Evolutionary conservation across 305 asterid genomes (phyloP), one percentile per base, ranked within the genome.

Genomic region (Fraxinus greggii): DNA sequence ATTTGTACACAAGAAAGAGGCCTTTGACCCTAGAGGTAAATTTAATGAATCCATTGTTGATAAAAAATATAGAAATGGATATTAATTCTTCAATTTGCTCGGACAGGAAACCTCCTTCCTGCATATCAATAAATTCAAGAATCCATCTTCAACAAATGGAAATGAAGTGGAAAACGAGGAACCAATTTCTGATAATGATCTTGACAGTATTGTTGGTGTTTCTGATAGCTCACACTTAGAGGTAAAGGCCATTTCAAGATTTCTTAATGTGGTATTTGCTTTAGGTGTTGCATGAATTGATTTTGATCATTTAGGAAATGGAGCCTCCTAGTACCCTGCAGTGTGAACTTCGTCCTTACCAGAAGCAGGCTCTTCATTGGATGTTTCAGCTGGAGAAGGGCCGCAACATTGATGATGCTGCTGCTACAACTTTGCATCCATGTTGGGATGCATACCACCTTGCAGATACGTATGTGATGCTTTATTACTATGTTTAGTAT

Each of bases 291-390:
- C 83, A 29, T 85, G 82, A 84, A 80, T 48, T 83, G 19, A 67
- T 54, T 77, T 56, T 75, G 73, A 42, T 83, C 7, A 48, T 87
- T 61, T 83, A 96, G 99, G 99, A 94, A 91, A 94, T 94, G 95
- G 99, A 94, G 82, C 96, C 98, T 74, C 97, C 99, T 75, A 84
- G 91, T 81, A 87, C 93, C 73, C 92, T 96, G 86, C 89, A 90
- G 80, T 96, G 99, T 73, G 93, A 90, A 70, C 94, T 96, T 84
- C 97, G 97, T 78, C 92, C 98, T 78, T 96, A 96, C 92, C 99
- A 96, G 90, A 96, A 94, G 90, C 98, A 96, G 93, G 98, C 99
- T 80, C 97, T 96, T 85, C 86, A 87, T 86, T 96, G 98, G 98
- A 96, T 96, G 99, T 78, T 89, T 83, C 92, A 91, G 40, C 89